Base-by-base conservation (phyloP, 306 rosid genomes). In the Dryas alaskensis region DNA sequence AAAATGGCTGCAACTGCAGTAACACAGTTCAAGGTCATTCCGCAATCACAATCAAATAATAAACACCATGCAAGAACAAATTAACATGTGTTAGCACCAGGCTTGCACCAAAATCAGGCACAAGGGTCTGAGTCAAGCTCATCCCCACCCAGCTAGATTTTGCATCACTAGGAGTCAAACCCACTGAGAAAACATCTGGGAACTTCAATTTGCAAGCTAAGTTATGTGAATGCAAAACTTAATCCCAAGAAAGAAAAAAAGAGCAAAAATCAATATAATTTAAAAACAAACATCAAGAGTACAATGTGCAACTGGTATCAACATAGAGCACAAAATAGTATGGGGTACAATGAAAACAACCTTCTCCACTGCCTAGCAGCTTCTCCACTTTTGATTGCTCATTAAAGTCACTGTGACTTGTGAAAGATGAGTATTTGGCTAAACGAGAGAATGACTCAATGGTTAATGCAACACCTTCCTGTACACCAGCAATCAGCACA, bases 281-380 rank as follows among this genome's bases (percentile, higher is more conserved):
- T 9, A 37, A 48, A 50, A 3, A 0, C 1, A 48, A 60, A 48
- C 13, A 9, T 42, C 16, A 3, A 37, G 13, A 25, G 17, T 62
- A 60, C 46, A 63, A 63, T 9, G 37, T 43, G 13, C 8, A 49
- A 4, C 19, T 25, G 14, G 16, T 14, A 51, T 22, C 54, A 64
- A 51, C 39, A 53, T 8, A 45, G 66, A 45, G 70, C 10, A 48
- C 61, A 52, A 72, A 37, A 74, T 78, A 75, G 73, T 61, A 65
- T 66, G 54, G 55, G 54, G 55, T 43, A 72, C n/a, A 62, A 73
- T 46, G 68, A 57, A 73, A 61, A 64, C 66, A 79, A 93, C 98
- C 97, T 85, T 86, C 87, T 78, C 97, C 98, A 47, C 90, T 57
- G 51, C 98, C 96, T 45, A 93, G 95, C 79, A 90, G 81, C 80